These are phyloP conservation scores for Spinellus fusiger DNA, from an alignment of 192 early-diverging fungal genomes.

Conservation along the genomic window DNA sequence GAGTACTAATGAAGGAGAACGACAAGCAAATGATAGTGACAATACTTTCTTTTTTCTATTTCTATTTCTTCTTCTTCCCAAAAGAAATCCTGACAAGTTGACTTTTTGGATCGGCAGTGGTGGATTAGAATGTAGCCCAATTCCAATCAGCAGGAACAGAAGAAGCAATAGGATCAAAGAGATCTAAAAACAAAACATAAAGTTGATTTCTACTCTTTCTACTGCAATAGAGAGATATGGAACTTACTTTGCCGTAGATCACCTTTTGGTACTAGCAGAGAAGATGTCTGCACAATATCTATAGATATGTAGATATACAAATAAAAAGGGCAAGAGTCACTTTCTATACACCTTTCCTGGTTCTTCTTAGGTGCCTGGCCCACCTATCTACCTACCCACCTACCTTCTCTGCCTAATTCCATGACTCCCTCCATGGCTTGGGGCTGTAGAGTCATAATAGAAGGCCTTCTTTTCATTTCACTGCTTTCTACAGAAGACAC, in stretches of 20 bases:
- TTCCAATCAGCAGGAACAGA: conserved; percentile 26
- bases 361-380: neutral
- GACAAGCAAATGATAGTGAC: neutral
- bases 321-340: neutral
- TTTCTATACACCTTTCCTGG: neutral
- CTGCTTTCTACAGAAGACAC: neutral
- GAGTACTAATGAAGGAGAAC: neutral
- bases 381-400: neutral
- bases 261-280: too few relatives aligned
- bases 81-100: conserved; percentile 5
- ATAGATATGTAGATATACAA: neutral
- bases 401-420: conserved; percentile 29
- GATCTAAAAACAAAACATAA: neutral
- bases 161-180: conserved; percentile 10
- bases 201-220: too few relatives aligned
- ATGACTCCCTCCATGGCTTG: conserved; percentile 27
- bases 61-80: neutral
- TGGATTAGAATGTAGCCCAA: conserved; percentile 27
- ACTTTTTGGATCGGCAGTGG: too few relatives aligned
- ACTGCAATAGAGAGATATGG: too few relatives aligned
- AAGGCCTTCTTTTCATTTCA: neutral
- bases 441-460: conserved; percentile 26
- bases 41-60: conserved; percentile 1
- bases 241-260: too few relatives aligned
- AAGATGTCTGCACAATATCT: conserved; percentile 18